Evolutionary conservation across 2,329 filamentous ascomycete species (phyloP).

Genomic region (Alternaria rosae): DNA sequence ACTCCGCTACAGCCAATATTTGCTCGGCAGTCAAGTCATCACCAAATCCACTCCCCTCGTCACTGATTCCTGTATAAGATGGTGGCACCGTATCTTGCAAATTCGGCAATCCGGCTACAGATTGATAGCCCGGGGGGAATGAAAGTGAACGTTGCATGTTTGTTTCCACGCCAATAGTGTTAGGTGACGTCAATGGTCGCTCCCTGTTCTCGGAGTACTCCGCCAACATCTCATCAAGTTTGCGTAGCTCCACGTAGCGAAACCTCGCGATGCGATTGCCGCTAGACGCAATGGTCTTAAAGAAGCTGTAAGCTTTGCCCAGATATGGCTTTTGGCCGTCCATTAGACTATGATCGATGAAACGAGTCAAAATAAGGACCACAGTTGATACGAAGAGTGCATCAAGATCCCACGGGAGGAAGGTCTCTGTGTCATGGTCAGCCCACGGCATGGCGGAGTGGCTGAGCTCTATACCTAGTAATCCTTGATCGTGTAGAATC

Average conservation of each 20-base stretch:
- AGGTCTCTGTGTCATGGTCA: slow-evolving; percentile 51
- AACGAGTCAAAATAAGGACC: slow-evolving; percentile 50
- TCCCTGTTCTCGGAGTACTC: slow-evolving; percentile 30
- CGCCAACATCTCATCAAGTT: slow-evolving; percentile 53
- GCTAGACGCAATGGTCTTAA: slow-evolving; percentile 57
- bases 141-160: neutral
- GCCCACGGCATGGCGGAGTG: neutral
- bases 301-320: slow-evolving; percentile 53
- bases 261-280: slow-evolving; percentile 58
- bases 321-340: slow-evolving; percentile 51
- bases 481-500: slow-evolving; percentile 55
- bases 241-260: slow-evolving; percentile 56
- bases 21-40: slow-evolving; percentile 55
- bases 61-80: slow-evolving; percentile 27
- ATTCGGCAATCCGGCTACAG: neutral
- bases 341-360: slow-evolving; percentile 42
- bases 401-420: slow-evolving; percentile 59
- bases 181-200: neutral
- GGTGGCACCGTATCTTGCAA: slow-evolving; percentile 16
- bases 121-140: neutral
- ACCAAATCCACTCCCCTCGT: slow-evolving; percentile 38
- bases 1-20: slow-evolving; percentile 59
- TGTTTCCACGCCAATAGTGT: neutral
- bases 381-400: slow-evolving; percentile 55
- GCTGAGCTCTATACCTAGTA: slow-evolving; percentile 51